These are phyloP conservation scores for Claviceps pazoutovae DNA, from an alignment of 2,329 filamentous ascomycete species.

Conservation along the genomic window DNA sequence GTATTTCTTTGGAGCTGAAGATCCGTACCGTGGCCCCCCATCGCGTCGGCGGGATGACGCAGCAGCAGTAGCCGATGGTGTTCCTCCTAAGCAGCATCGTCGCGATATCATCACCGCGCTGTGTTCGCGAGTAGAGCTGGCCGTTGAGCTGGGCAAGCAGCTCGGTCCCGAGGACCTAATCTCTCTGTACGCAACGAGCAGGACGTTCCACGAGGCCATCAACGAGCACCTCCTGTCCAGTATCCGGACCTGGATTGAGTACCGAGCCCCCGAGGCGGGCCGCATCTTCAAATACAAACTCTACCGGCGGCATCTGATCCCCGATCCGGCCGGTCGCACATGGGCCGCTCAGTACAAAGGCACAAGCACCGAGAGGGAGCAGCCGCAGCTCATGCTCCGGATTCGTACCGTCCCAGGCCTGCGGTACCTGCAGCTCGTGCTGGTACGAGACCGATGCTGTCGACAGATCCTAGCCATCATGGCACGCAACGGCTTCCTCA, in stretches of 20 bases:
- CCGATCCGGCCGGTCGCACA: slow-evolving; percentile 40
- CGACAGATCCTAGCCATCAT: slow-evolving; percentile 50
- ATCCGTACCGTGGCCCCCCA: slow-evolving; percentile 14
- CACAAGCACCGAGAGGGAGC: not conserved
- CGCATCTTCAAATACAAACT: slow-evolving; percentile 46
- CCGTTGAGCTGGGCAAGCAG: slow-evolving; percentile 39
- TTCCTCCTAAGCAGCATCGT: slow-evolving; percentile 10
- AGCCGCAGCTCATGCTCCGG: slow-evolving; percentile 10
- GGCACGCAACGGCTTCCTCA: slow-evolving; percentile 40
- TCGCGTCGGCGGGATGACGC: not conserved
- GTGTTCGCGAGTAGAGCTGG: slow-evolving; percentile 34
- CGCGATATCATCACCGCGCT: slow-evolving; percentile 31
- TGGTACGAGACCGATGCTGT: slow-evolving; percentile 40
- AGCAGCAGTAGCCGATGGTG: not conserved
- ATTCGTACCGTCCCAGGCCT: slow-evolving; percentile 46
- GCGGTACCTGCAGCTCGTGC: slow-evolving; percentile 53
- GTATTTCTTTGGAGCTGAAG: slow-evolving; percentile 15
- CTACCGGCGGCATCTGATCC: slow-evolving; percentile 42
- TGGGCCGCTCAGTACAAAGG: slow-evolving; percentile 14
- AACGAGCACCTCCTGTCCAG: slow-evolving; percentile 45
- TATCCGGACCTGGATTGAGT: slow-evolving; percentile 39
- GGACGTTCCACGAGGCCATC: slow-evolving; percentile 45
- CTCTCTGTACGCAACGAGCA: slow-evolving; percentile 50
- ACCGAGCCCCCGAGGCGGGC: slow-evolving; percentile 40
- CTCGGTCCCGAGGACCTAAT: slow-evolving; percentile 44